Base-by-base conservation (phyloP, 176 grass and related monocot species). In the Neostapfia colusana region DNA sequence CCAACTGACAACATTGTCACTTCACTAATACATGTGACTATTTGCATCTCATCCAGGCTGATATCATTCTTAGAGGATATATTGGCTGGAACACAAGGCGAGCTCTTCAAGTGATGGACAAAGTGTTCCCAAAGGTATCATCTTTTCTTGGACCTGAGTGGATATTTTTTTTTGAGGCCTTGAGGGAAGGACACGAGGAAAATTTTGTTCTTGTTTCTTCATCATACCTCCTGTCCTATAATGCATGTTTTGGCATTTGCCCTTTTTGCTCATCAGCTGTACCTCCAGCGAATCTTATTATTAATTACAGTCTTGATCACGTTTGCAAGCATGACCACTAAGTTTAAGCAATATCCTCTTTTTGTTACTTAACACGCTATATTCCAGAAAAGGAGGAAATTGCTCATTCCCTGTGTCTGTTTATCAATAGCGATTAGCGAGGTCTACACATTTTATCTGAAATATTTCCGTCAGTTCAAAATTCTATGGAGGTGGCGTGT, bases 21-120 rank as follows among this genome's bases (percentile, higher is more conserved):
- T 67, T 67, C 69, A 79, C 53, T 53, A 36, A 74, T 74, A 7
- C 1, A 0, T 78, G 9, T 73, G 15, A 63, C 4, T 59, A 26
- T 79, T 16, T 79, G 45, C 78, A 67, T 56, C 16, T 71, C 55
- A 61, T 81, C 67, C 66, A 97, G 94, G 91, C 95, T 84, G 91
- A 97, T 86, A 81, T 97, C 48, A 25, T 93, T 69, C 50, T 97
- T 17, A 83, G 95, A 85, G 95, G 95, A 65, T 93, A 97, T 71
- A 63, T 45, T 48, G 91, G 81, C 24, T 97, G 95, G 95, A 97
- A 97, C 84, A 91, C 94, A 25, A 91, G 84, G 79, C 86, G 94
- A 8, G 94, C 91, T 35, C 57, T 97, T 72, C 71, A 93, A 75
- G 83, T 97, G 55, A 81, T 97, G 7, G 76, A 93, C 73, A 81